These are phyloP conservation scores for Amphicarpaea edgeworthii DNA, from an alignment of 306 rosid species.

Conservation along the genomic window DNA sequence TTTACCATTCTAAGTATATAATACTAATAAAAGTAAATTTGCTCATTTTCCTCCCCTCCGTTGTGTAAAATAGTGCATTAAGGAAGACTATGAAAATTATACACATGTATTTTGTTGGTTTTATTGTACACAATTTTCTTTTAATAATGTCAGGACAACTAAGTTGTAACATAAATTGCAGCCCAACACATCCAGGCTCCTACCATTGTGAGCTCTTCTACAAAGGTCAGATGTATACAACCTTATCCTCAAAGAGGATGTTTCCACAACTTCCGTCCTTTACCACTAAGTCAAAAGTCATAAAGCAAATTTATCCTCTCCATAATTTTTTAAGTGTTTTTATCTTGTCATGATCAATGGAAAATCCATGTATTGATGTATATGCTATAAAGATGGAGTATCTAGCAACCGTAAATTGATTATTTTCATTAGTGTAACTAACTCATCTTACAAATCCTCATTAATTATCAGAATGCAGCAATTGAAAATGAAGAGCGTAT, in stretches of 20 bases:
- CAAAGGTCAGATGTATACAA: conserved; percentile 15
- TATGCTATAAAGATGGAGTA: conserved; percentile 32
- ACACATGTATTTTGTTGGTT: background rate
- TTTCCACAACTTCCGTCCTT: background rate
- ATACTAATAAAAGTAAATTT: background rate
- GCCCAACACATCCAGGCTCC: background rate
- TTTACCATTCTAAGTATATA: background rate
- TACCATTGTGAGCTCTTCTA: conserved; percentile 7
- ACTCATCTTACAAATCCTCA: conserved; percentile 36
- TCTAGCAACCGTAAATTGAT: background rate
- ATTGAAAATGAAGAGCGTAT: conserved; percentile 16
- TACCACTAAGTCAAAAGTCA: conserved; percentile 6
- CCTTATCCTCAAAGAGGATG: conserved; percentile 21
- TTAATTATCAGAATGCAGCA: conserved; percentile 36
- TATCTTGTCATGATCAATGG: background rate
- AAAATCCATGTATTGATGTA: conserved; percentile 10
- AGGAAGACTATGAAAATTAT: conserved; percentile 18
- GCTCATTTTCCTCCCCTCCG: background rate
- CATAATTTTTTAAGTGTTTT: conserved; percentile 7
- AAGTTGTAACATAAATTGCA: background rate
- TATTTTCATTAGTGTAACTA: conserved; percentile 23
- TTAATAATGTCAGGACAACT: background rate
- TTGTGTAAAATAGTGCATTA: background rate
- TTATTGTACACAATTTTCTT: conserved; percentile 11
- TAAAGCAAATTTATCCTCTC: conserved; percentile 18